Evolutionary conservation across 768 basidiomycete species (phyloP), one percentile per base, ranked within the genome.

Genomic region (Tricholoma saponaceum): DNA sequence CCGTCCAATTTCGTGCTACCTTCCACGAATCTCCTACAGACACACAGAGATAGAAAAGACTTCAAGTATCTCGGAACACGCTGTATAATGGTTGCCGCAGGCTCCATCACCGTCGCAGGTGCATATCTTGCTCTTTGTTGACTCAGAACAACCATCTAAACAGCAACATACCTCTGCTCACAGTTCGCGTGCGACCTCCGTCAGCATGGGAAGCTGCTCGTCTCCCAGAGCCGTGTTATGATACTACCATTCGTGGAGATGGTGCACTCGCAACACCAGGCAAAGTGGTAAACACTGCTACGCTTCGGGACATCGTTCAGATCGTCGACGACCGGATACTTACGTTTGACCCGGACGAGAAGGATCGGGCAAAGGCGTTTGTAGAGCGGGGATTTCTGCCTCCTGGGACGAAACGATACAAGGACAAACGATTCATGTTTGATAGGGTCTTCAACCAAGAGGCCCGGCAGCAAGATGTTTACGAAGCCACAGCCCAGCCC

Each of bases 401-500:
- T 35, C 90, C 90, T 0, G 88, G 92, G 46, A 91, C 90, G 43
- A 95, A 94, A 70, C 84, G 95, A 60, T 95, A 96, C 79, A 98
- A 98, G 72, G 95, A 98, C 74, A 89, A 89, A 69, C 83, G 95
- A 61, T 99, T 97, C 75, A 93, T 96, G 81, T 99, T 98, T 71
- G 97, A 99, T 72, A 83, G 81, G 54, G 95, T 99, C 39, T 96
- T 97, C 67, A 82, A 86, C 61, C 84, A 87, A 67, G 83, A 89
- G 49, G 83, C 90, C 44, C 78, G 77, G 18, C 97, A 99, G 73
- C 83, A 83, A 61, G 90, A 93, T 54, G 91, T 99, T 8, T 98
- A 93, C 67, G 85, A 87, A 62, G 76, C 85, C 51, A 98, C 95
- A 10, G 82, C 94, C 13, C 86, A 88, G 67, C 94, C 95, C 32